These are phyloP conservation scores for Allantophomopsis cytisporea DNA, from an alignment of 2,329 filamentous ascomycete genomes.

Conservation along the genomic window DNA sequence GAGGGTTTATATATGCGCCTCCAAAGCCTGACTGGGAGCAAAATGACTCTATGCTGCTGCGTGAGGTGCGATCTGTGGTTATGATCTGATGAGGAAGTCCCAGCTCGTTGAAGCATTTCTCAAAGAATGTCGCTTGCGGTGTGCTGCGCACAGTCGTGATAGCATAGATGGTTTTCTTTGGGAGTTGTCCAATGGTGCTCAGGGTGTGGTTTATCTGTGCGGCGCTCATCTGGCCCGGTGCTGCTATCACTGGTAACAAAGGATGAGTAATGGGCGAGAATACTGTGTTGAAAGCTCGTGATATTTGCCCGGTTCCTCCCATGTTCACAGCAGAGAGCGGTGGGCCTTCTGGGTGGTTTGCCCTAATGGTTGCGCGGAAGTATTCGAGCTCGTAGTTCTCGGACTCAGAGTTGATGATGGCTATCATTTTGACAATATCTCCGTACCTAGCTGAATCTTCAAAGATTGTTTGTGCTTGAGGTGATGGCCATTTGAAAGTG, in stretches of 20 bases:
- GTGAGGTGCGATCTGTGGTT: slow-evolving; percentile 57
- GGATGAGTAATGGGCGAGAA: slow-evolving; percentile 85
- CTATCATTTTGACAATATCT: slow-evolving; percentile 86
- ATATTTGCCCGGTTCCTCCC: slow-evolving; percentile 76
- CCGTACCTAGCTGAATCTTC: slow-evolving; percentile 59
- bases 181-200: slow-evolving; percentile 66
- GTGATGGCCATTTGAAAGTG: slow-evolving; percentile 69
- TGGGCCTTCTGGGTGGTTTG: slow-evolving; percentile 53
- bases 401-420: slow-evolving; percentile 66
- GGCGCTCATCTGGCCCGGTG: slow-evolving; percentile 73
- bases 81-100: slow-evolving; percentile 76
- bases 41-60: slow-evolving; percentile 55
- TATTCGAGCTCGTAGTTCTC: slow-evolving; percentile 87
- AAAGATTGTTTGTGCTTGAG: slow-evolving; percentile 59
- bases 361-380: slow-evolving; percentile 65
- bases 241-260: slow-evolving; percentile 69
- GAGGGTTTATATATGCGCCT: slow-evolving; percentile 68
- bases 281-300: slow-evolving; percentile 69
- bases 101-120: slow-evolving; percentile 70
- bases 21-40: slow-evolving; percentile 66
- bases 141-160: slow-evolving; percentile 58
- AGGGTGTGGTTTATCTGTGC: slow-evolving; percentile 74
- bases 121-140: slow-evolving; percentile 72
- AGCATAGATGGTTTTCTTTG: slow-evolving; percentile 68
- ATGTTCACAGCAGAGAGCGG: slow-evolving; percentile 78